These are phyloP conservation scores for Kalanchoe fedtschenkoi DNA, from an alignment of 164 flowering plant species.

Conservation along the genomic window DNA sequence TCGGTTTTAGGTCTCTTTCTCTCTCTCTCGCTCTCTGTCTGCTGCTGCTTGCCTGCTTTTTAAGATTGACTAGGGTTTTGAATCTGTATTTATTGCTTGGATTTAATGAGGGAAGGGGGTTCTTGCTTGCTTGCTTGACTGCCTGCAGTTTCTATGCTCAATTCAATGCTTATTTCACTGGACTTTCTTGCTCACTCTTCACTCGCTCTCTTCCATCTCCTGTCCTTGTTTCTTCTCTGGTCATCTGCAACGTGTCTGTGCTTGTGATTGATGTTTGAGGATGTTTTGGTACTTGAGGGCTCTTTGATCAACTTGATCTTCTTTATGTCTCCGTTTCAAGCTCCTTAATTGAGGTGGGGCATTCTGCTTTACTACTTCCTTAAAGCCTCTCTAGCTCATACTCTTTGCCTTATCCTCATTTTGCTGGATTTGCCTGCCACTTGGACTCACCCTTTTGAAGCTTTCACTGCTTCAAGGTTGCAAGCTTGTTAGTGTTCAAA, in stretches of 20 bases:
- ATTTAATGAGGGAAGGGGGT: neutral
- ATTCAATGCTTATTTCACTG: too few relatives aligned
- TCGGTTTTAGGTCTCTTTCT: constrained; percentile 26
- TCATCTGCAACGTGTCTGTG: constrained; percentile 26
- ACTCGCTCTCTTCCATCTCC: neutral
- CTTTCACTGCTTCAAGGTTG: neutral
- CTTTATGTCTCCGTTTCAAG: neutral
- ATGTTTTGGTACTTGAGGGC: constrained; percentile 9
- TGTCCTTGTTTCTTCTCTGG: constrained; percentile 3
- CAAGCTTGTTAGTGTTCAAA: too few relatives aligned
- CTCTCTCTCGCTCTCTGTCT: constrained; percentile 22
- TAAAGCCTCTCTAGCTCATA: too few relatives aligned
- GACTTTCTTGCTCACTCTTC: too few relatives aligned
- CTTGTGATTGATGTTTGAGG: constrained; percentile 10
- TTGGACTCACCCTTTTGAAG: neutral
- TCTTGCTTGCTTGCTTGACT: too few relatives aligned
- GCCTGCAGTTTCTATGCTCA: constrained; percentile 26
- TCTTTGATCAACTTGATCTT: too few relatives aligned
- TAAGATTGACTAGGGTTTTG: constrained; percentile 46
- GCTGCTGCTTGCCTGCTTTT: too few relatives aligned
- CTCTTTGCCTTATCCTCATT: neutral
- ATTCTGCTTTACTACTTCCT: too few relatives aligned
- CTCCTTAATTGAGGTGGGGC: constrained; percentile 21
- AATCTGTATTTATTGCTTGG: constrained; percentile 19
- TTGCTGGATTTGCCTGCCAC: neutral